These are phyloP conservation scores for Aspergillus ustus DNA, from an alignment of 2,329 filamentous ascomycete species.

Conservation along the genomic window DNA sequence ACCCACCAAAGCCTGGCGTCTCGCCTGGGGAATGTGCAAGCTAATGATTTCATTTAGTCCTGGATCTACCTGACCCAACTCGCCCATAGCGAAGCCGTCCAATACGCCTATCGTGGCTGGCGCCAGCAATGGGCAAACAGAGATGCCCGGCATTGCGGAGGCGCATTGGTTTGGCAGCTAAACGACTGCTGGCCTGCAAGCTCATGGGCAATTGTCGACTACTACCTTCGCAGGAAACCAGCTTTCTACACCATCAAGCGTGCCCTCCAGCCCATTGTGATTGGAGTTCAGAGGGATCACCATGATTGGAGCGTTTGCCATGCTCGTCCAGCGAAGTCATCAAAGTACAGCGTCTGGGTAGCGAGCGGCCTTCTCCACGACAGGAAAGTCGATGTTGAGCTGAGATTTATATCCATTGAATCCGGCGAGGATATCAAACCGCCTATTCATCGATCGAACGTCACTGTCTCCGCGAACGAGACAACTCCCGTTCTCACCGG, in stretches of 20 bases:
- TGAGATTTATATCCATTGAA: slow-evolving; percentile 58
- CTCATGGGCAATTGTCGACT: slow-evolving; percentile 67
- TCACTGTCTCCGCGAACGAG: slow-evolving; percentile 57
- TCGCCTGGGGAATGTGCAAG: too few species aligned
- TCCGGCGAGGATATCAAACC: slow-evolving; percentile 60
- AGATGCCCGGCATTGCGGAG: slow-evolving; percentile 49
- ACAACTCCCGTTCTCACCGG: slow-evolving; percentile 58
- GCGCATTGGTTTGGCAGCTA: slow-evolving; percentile 53
- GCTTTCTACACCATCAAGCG: slow-evolving; percentile 65
- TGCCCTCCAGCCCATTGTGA: slow-evolving; percentile 60
- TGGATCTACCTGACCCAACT: slow-evolving; percentile 72
- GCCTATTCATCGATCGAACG: slow-evolving; percentile 51
- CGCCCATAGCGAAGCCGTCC: slow-evolving; percentile 64
- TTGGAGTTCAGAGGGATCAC: slow-evolving; percentile 61
- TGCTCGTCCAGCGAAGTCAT: slow-evolving; percentile 58
- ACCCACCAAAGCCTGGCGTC: background rate
- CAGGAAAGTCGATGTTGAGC: slow-evolving; percentile 40
- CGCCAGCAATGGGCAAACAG: slow-evolving; percentile 49
- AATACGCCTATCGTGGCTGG: slow-evolving; percentile 64
- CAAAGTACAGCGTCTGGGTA: slow-evolving; percentile 61
- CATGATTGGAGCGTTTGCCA: slow-evolving; percentile 65
- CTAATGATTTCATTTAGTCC: slow-evolving; percentile 49
- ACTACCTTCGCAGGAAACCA: slow-evolving; percentile 65
- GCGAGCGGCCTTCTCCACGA: slow-evolving; percentile 50
- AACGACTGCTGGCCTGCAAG: slow-evolving; percentile 64